phyloP scores from a whole-genome alignment of 2,329 filamentous ascomycete species.

The Tolypocladium cylindrosporum region DNA sequence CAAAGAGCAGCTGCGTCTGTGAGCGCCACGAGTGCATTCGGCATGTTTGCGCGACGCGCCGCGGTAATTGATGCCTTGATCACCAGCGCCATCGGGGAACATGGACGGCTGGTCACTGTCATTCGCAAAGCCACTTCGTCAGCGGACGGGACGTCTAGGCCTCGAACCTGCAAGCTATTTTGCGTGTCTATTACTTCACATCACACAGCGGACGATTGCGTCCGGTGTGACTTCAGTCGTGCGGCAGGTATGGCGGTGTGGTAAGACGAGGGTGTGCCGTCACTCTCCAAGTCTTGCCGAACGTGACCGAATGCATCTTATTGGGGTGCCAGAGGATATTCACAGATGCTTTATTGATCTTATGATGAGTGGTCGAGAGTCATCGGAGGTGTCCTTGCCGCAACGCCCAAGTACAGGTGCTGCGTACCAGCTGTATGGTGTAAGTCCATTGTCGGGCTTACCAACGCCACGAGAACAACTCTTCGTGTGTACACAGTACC shows the following conservation, averaged over 20 bases:
- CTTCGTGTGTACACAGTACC: too few species aligned
- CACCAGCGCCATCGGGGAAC: neutral
- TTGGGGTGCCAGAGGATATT: neutral
- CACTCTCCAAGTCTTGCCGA: neutral
- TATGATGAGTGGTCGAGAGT: neutral
- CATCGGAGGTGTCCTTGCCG: neutral
- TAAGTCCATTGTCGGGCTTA: neutral
- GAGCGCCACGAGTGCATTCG: neutral
- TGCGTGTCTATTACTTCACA: neutral
- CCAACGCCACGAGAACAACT: neutral
- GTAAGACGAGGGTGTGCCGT: neutral
- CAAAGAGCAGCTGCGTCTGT: too few species aligned
- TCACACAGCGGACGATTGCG: neutral
- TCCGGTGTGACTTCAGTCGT: too few species aligned
- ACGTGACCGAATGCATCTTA: neutral
- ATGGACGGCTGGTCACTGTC: neutral
- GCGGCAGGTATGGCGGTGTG: too few species aligned
- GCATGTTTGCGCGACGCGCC: neutral
- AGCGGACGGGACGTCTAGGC: too few species aligned
- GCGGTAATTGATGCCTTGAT: neutral
- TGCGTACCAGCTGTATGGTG: neutral
- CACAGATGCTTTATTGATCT: neutral
- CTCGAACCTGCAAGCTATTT: neutral
- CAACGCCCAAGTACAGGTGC: too few species aligned
- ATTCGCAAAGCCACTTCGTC: neutral